These are phyloP conservation scores for Xylariaceae sp. DNA, from an alignment of 2,329 filamentous ascomycete species.

Conservation along the genomic window DNA sequence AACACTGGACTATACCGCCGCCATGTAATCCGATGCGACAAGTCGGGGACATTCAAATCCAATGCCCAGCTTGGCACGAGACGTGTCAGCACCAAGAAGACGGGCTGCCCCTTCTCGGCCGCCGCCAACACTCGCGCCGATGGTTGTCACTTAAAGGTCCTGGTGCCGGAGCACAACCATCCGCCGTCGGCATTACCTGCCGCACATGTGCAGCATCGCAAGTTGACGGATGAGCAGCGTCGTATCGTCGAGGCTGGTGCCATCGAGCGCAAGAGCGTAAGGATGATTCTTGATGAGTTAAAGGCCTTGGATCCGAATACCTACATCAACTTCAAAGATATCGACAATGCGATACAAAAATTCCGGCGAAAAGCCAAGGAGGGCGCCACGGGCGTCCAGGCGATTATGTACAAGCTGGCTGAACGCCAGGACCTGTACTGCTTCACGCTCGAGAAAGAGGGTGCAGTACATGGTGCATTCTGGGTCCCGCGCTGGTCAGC, in stretches of 20 bases:
- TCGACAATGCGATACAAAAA: conserved; percentile 38
- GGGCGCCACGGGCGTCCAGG: conserved; percentile 39
- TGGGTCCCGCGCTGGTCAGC: conserved; percentile 40
- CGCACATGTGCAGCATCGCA: conserved; percentile 38
- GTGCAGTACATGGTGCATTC: conserved; percentile 36
- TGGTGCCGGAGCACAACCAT: conserved; percentile 36
- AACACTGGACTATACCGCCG: conserved; percentile 37
- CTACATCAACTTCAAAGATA: conserved; percentile 36
- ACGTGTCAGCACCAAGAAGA: conserved; percentile 38
- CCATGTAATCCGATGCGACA: conserved; percentile 38
- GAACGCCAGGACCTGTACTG: conserved; percentile 39
- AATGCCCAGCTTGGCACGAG: conserved; percentile 34
- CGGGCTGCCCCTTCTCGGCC: conserved; percentile 38
- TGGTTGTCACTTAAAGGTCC: conserved; percentile 37
- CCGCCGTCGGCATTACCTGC: conserved; percentile 33
- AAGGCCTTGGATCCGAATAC: conserved; percentile 32
- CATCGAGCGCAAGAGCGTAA: conserved; percentile 35
- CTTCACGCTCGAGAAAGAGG: conserved; percentile 35
- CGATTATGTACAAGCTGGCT: conserved; percentile 36
- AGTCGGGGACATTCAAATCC: conserved; percentile 37
- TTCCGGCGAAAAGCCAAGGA: conserved; percentile 39
- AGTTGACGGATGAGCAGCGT: conserved; percentile 37
- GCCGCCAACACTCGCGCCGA: conserved; percentile 35
- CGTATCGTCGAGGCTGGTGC: conserved; percentile 35
- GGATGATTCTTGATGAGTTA: conserved; percentile 34